Evolutionary conservation across 164 flowering plant species (phyloP), one percentile per base, ranked within the genome.

Genomic region (Vitis rotundifolia): DNA sequence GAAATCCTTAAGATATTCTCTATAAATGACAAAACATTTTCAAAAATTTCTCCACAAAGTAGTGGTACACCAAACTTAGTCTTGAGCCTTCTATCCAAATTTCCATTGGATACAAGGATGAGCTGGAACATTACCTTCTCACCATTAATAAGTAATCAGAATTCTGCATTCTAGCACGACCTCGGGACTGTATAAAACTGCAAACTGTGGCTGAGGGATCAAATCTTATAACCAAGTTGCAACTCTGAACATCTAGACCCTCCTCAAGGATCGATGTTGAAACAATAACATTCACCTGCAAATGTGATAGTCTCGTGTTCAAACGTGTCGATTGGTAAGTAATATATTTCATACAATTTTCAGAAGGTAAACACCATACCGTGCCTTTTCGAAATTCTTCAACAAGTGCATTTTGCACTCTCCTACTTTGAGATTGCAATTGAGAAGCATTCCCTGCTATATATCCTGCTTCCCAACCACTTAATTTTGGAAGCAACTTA

Each of bases 231-330:
- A 94, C 98, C 79, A 92, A 80, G 63, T 91, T 92, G 86, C 98
- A 94, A 69, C 89, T 86, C 80, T 92, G 97, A 55, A 94, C 97
- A 83, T 94, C 97, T 69, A 94, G 76, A 26, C 98, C 98, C 76
- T 94, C 98, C 78, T 94, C 98, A 53, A 94, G 95, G 76, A 94
- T 92, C n/a, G 92, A 86, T 9, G 98, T 94, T 29, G 98, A 94
- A 63, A 90, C 86, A 70, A 92, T 87, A 9, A 94, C 80, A 67
- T 94, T 88, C 48, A 92, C 93, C 98, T 94, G 81, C 51, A 74
- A 71, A 64, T 8, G 67, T 50, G 19, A 18, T 18, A 68, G 16
- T 52, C 26, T 14, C 67, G 49, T 9, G 19, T 12, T 70, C 61
- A 68, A 55, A 60, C n/a, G 29, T 9, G 47, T 12, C 8, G 59